phyloP scores from a whole-genome alignment of 129 eudicot species.

The Flaveria brownii region DNA sequence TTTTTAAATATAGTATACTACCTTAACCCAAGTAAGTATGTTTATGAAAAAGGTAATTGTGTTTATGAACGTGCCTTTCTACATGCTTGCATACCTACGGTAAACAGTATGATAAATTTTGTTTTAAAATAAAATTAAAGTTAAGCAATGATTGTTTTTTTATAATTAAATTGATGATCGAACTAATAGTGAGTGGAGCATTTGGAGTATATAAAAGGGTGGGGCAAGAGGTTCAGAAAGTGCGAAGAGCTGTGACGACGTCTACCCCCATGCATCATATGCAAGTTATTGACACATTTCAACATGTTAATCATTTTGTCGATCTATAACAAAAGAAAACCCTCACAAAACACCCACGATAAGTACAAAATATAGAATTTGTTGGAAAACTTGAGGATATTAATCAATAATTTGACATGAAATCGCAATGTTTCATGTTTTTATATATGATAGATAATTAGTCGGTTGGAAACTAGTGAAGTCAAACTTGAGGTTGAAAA shows the following conservation, averaged over 20 bases:
- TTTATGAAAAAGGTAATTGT: no score
- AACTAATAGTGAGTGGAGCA: conserved; percentile 9
- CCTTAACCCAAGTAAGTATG: no score
- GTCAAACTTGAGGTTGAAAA: no score
- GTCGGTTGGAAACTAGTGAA: no score
- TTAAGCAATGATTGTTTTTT: neutral
- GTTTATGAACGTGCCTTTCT: no score
- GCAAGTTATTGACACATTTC: conserved; percentile 23
- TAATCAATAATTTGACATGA: neutral
- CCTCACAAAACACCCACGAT: neutral
- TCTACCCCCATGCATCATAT: conserved; percentile 24
- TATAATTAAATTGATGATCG: neutral
- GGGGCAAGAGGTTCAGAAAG: conserved; percentile 23
- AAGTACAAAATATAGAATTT: neutral
- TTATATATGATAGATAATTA: no score
- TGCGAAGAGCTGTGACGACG: conserved; percentile 13
- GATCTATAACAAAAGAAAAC: neutral
- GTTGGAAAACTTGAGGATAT: neutral
- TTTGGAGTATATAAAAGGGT: conserved; percentile 19
- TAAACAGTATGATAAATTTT: no score
- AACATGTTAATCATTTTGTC: conserved; percentile 18
- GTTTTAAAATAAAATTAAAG: no score
- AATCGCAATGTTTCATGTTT: neutral
- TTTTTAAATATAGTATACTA: no score
- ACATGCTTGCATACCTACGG: no score